These are phyloP conservation scores for Colletotrichum gigasporum DNA, from an alignment of 2,329 filamentous ascomycete genomes.

Conservation along the genomic window DNA sequence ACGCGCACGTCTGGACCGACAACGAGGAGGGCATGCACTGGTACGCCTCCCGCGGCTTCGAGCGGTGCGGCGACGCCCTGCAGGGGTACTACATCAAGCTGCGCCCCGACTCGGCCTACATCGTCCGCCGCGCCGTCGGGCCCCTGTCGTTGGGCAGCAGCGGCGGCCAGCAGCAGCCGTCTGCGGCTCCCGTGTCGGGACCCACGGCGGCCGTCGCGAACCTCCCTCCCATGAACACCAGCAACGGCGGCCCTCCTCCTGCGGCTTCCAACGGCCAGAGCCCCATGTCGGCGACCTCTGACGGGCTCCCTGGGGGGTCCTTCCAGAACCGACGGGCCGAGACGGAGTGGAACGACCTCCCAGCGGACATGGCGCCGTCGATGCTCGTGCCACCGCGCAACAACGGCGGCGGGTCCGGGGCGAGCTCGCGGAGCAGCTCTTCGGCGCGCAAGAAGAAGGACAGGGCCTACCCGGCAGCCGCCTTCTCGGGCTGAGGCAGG, in stretches of 20 bases:
- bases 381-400: slow-evolving; percentile 38
- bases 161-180: slow-evolving; percentile 7
- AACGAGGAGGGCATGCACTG: slow-evolving; percentile 71
- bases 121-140: slow-evolving; percentile 59
- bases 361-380: slow-evolving; percentile 61
- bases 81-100: slow-evolving; percentile 71
- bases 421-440: slow-evolving; percentile 67
- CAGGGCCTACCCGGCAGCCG: slow-evolving; percentile 69
- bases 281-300: slow-evolving; percentile 28
- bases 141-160: slow-evolving; percentile 35
- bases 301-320: slow-evolving; percentile 49
- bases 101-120: slow-evolving; percentile 68
- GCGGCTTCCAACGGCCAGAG: slow-evolving; percentile 30
- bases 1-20: slow-evolving; percentile 75
- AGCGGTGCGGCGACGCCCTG: slow-evolving; percentile 55
- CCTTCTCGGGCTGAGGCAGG: slow-evolving; percentile 58
- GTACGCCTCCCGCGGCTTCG: slow-evolving; percentile 69
- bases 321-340: slow-evolving; percentile 69
- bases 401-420: slow-evolving; percentile 43
- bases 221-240: slow-evolving; percentile 35
- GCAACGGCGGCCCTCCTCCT: slow-evolving; percentile 31
- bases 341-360: slow-evolving; percentile 74
- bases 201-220: slow-evolving; percentile 44
- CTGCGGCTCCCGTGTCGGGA: slow-evolving; percentile 30
- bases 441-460: slow-evolving; percentile 66